Percentiles rank a stretch among this genome's conserved stretches.
Evolutionary conservation across 768 basidiomycete species (phyloP).

Genomic region (Tricholoma matsutake): DNA sequence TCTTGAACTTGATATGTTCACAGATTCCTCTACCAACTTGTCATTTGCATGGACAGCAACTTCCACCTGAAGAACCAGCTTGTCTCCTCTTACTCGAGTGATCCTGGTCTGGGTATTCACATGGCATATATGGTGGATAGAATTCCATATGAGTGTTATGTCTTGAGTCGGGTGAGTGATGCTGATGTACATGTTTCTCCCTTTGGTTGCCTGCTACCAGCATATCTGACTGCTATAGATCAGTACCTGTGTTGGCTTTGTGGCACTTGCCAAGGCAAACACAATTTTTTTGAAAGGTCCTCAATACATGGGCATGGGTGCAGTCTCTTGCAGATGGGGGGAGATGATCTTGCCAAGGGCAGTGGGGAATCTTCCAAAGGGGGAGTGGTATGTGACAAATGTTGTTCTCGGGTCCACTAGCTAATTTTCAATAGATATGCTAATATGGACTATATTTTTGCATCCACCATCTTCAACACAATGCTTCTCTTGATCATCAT

Average conservation of each 20-base stretch:
- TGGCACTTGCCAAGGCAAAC: constrained; percentile 22
- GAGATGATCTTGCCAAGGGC: constrained; percentile 18
- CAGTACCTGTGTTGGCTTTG: constrained; percentile 24
- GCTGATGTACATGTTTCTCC: no score
- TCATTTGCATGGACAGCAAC: constrained; percentile 20
- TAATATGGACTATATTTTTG: constrained; percentile 27
- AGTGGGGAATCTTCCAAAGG: no score
- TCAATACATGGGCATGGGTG: constrained; percentile 21
- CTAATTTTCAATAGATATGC: constrained; percentile 15
- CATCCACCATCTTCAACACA: not conserved
- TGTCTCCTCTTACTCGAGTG: constrained; percentile 5
- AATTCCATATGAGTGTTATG: constrained; percentile 5
- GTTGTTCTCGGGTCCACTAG: not conserved
- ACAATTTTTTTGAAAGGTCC: constrained; percentile 20
- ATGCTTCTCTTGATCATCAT: constrained; percentile 4
- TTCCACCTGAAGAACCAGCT: no score
- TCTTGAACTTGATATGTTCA: not conserved
- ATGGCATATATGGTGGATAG: constrained; percentile 11
- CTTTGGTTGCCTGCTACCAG: no score
- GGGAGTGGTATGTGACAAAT: not conserved
- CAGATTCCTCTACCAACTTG: constrained; percentile 8
- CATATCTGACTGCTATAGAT: no score
- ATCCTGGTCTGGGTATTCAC: constrained; percentile 6
- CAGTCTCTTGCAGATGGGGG: constrained; percentile 20
- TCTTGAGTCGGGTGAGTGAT: constrained; percentile 3